These are phyloP conservation scores for Hymenoscyphus occultus DNA, from an alignment of 2,329 filamentous ascomycete genomes.

Conservation along the genomic window DNA sequence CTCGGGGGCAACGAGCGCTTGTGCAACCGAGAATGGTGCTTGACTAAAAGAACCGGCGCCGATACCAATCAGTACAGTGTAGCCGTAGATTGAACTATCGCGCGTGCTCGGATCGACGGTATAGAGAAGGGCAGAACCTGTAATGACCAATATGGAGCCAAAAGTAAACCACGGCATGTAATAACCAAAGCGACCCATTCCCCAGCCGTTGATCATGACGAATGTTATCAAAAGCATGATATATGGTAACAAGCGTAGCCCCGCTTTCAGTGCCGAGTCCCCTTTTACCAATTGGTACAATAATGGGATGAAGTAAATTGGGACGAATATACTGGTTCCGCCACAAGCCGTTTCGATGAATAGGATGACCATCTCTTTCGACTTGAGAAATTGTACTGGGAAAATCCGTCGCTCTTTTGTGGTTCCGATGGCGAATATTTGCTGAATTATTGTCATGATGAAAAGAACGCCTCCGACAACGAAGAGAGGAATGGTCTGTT, in stretches of 20 bases:
- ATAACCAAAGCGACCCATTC: constrained; percentile 38
- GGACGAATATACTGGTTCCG: constrained; percentile 11
- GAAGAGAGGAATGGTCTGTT: constrained; percentile 25
- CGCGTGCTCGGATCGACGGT: constrained; percentile 1
- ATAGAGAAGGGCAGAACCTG: constrained; percentile 40
- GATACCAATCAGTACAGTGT: constrained; percentile 38
- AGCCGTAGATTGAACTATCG: not conserved
- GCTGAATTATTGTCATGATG: not conserved
- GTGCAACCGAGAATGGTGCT: constrained; percentile 37
- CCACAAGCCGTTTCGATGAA: constrained; percentile 35
- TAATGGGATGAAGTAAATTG: constrained; percentile 41
- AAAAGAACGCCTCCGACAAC: constrained; percentile 43
- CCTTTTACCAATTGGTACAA: constrained; percentile 47
- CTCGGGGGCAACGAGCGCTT: constrained; percentile 34
- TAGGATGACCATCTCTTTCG: constrained; percentile 33
- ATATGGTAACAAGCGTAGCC: constrained; percentile 41
- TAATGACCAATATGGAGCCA: constrained; percentile 37
- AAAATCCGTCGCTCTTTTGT: constrained; percentile 15
- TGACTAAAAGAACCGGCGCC: constrained; percentile 40
- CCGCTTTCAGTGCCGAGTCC: constrained; percentile 43
- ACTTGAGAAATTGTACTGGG: constrained; percentile 13
- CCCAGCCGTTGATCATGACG: constrained; percentile 38
- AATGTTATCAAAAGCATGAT: constrained; percentile 39
- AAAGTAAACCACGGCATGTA: constrained; percentile 43
- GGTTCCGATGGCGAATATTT: constrained; percentile 20